These are phyloP conservation scores for Phytophthora pinifolia DNA, from an alignment of 352 stramenopile genomes.

Conservation along the genomic window DNA sequence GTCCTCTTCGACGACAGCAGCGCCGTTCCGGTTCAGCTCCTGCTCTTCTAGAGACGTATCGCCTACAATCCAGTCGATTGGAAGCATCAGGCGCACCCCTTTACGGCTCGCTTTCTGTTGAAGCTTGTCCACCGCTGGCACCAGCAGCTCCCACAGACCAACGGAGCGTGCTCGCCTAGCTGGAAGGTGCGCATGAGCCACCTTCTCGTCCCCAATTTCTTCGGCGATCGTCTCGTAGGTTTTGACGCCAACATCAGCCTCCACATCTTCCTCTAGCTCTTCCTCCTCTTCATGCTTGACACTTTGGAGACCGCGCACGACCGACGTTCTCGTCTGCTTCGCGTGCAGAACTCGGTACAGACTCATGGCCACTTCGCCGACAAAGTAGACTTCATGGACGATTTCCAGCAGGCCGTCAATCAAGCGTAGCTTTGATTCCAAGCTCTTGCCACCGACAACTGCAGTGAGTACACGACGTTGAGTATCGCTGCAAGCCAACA, in stretches of 20 bases:
- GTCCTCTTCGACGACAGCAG: constrained; percentile 29
- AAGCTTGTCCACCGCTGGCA: constrained; percentile 49
- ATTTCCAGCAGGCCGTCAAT: constrained; percentile 68
- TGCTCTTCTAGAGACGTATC: constrained; percentile 51
- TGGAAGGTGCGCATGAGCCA: background rate
- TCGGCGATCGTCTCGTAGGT: background rate
- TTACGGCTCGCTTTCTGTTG: constrained; percentile 69
- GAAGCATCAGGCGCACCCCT: constrained; percentile 52
- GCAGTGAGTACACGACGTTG: constrained; percentile 24
- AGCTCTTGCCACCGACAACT: constrained; percentile 51
- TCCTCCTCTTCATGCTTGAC: constrained; percentile 7
- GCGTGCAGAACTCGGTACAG: constrained; percentile 51
- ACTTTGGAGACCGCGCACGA: background rate
- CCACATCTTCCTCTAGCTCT: constrained; percentile 9
- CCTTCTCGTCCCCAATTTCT: constrained; percentile 3
- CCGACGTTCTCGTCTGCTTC: constrained; percentile 15
- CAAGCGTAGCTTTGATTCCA: constrained; percentile 61
- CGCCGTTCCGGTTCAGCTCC: constrained; percentile 14
- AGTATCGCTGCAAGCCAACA: background rate
- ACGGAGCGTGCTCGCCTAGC: background rate
- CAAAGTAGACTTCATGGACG: constrained; percentile 61
- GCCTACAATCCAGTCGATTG: constrained; percentile 63
- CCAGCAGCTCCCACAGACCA: constrained; percentile 38
- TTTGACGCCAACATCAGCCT: constrained; percentile 4
- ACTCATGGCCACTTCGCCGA: constrained; percentile 57